Evolutionary conservation across 2,329 filamentous ascomycete genomes (phyloP), one percentile per base, ranked within the genome.

Genomic region (Phaeosphaeriaceae sp.): DNA sequence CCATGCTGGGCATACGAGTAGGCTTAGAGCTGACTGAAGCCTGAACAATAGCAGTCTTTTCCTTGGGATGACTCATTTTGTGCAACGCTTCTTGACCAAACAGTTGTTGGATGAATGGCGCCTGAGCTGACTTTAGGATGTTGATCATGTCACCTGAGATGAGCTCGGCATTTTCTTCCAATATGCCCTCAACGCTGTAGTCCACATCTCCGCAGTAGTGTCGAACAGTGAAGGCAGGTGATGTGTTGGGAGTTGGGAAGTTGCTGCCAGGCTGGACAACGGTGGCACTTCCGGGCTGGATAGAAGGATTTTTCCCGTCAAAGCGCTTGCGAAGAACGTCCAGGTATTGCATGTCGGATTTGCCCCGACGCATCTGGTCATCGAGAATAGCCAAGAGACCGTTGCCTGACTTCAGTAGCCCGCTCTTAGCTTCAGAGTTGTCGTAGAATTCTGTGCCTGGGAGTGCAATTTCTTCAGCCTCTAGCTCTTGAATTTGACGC

Each of bases 121-220:
- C 96, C 75, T 90, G 92, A 50, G 91, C 93, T 4, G 86, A 86
- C 64, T 88, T 90, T 75, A 99, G 88, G 63, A 99, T 82, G 74
- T 96, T 97, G 81, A 99, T 91, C 63, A 99, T 79, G 73, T 99
- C 94, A 20, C 92, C 93, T 3, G 92, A 96, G 56, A 99, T 94
- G 54, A 96, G 86, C 71, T 99, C 94, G 44, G 92, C 91, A 60
- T 99, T 99, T 75, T 96, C 92, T 73, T 99, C 94, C 2, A 97
- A 83, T 17, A 99, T 78, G 4, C 90, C 90, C 62, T 88, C 87
- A 52, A 95, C 83, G 2, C 90, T 87, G 68, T 99, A 99, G 53
- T 99, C 94, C 4, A 99, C 90, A 70, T 97, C 94, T 42, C 94
- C 94, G 32, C 93, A 93, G 73, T 95, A 99, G 74, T 99, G 94